Conservation (phyloP, 345 rosid species). For the Rhizophora mangle region DNA sequence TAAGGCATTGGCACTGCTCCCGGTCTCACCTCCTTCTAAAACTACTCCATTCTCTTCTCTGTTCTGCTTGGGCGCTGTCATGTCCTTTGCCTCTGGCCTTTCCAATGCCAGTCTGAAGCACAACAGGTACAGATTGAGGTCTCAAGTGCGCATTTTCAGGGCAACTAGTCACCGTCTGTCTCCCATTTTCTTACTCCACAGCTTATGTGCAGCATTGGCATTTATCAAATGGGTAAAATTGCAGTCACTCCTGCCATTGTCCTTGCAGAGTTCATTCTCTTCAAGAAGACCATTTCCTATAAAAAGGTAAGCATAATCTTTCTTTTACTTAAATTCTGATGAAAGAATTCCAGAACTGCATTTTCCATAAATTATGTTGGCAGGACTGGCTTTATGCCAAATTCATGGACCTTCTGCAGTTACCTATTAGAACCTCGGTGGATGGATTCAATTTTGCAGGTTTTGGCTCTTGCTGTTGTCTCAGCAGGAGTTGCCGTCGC, state of each 20-base stretch:
- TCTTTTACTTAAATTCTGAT: background rate
- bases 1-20: conserved; percentile 65
- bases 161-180: background rate
- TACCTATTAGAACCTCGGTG: too few species aligned
- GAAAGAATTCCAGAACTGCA: background rate
- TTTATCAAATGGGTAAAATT: conserved; percentile 96
- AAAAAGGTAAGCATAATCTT: conserved; percentile 41
- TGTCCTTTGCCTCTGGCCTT: conserved; percentile 95
- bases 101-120: conserved; percentile 88
- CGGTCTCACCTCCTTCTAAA: conserved; percentile 79
- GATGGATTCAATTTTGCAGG: conserved; percentile 38
- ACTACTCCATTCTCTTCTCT: conserved; percentile 81
- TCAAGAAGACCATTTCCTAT: conserved; percentile 58
- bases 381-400: too few species aligned
- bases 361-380: background rate
- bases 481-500: conserved; percentile 90
- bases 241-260: conserved; percentile 96
- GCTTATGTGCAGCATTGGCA: conserved; percentile 64
- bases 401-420: too few species aligned
- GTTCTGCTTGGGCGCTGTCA: conserved; percentile 71
- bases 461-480: conserved; percentile 59
- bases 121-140: conserved; percentile 52
- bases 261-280: conserved; percentile 70
- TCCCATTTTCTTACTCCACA: conserved; percentile 18
- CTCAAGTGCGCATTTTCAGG: background rate